Evolutionary conservation across 2,329 filamentous ascomycete genomes (phyloP), one percentile per base, ranked within the genome.

Genomic region (Byssoonygena ceratinophila): DNA sequence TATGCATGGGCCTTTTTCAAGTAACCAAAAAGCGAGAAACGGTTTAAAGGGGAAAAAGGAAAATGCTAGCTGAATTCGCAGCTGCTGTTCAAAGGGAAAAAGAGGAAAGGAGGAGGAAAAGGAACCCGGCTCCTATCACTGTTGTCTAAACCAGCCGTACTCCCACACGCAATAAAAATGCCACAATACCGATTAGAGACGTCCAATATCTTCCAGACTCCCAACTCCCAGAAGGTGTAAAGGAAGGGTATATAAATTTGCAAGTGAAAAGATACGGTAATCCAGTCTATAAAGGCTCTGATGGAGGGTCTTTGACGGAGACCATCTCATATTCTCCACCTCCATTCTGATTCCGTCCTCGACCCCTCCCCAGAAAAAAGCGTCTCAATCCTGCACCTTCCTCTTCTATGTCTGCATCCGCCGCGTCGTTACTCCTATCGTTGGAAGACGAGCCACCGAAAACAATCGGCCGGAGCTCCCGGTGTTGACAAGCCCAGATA

Each of bases 401-500:
- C 44, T 52, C 50, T 20, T 58, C 57, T 9, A 46, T 79, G 11
- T 76, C 79, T 0, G 69, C 74, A 0, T 51, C 46, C 78, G 48
- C 75, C 75, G 52, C 78, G 70, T 0, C 75, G 29, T 46, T 49
- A 1, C n/a, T 48, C 54, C 57, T 25, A 51, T 57, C 16, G 55
- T 56, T 48, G 51, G 58, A 50, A 22, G 52, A 36, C 46, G 54
- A 50, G 55, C 59, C 84, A 18, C 88, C 88, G 64, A 97, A 96
- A 54, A 80, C 84, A 61, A 97, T 94, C 9, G 92, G 91, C 63
- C 82, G 78, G 52, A 98, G 72, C 70, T 98, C 92, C 55, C 91
- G 78, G 76, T 89, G 94, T 63, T 84, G 87, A 66, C 91, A 97
- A 2, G 84, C 87, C 87, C 91, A 97, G 34, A 94, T 84, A 3